Conservation (phyloP, 345 rosid species). For the Rubroshorea leprosula region DNA sequence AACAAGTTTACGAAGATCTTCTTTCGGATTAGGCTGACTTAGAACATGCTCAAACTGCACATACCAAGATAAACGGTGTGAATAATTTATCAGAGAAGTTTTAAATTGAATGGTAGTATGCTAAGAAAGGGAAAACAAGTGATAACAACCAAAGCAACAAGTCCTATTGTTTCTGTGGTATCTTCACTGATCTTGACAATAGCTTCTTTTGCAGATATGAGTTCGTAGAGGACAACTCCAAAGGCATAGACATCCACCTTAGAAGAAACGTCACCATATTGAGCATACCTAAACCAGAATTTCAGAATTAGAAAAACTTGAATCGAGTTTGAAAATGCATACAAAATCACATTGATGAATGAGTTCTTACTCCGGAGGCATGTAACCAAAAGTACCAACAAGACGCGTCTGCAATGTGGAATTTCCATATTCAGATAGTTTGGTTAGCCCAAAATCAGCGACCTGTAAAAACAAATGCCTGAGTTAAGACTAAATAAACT, state of each 20-base stretch:
- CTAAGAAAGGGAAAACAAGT: constrained; percentile 7
- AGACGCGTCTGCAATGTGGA: constrained; percentile 57
- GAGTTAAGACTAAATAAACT: not conserved
- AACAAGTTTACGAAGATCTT: constrained; percentile 51
- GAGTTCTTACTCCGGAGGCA: constrained; percentile 89
- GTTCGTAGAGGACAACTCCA: constrained; percentile 92
- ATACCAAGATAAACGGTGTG: not conserved
- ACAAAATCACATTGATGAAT: not conserved
- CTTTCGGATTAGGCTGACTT: constrained; percentile 46
- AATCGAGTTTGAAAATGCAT: not conserved
- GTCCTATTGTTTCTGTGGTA: constrained; percentile 61
- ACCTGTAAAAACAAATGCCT: constrained; percentile 36
- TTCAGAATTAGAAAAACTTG: not conserved
- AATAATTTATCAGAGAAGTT: no score
- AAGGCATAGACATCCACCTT: constrained; percentile 93
- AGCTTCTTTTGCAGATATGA: constrained; percentile 85
- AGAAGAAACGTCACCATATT: constrained; percentile 78
- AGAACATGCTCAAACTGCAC: constrained; percentile 78
- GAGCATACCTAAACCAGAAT: constrained; percentile 52
- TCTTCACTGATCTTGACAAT: constrained; percentile 50
- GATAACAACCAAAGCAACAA: constrained; percentile 68
- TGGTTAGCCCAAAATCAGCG: constrained; percentile 93
- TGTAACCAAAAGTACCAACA: constrained; percentile 97
- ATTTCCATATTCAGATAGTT: constrained; percentile 76
- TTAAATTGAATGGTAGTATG: no score